Conservation (phyloP, 371 early-diverging fungal species). For the Mortierella sp. region DNA sequence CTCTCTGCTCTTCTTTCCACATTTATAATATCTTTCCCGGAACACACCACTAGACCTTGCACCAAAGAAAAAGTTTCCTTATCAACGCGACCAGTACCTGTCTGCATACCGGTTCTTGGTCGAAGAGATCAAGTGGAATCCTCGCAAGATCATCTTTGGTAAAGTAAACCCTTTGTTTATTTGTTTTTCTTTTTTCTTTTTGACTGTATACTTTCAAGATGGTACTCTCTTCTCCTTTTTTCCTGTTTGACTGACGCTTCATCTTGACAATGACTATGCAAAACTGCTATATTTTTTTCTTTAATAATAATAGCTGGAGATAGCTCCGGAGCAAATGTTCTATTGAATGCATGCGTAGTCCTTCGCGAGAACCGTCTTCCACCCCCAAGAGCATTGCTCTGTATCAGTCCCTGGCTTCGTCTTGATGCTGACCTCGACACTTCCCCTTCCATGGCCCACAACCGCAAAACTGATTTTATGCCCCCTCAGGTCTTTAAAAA, state of each 20-base stretch:
- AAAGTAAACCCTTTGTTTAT: background rate
- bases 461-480: constrained; percentile 48
- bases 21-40: background rate
- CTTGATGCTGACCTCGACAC: constrained; percentile 34
- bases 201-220: too few species aligned
- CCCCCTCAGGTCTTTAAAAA: constrained; percentile 52
- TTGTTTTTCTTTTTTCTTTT: background rate
- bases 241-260: background rate
- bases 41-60: background rate
- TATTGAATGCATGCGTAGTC: constrained; percentile 43
- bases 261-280: too few species aligned
- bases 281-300: too few species aligned
- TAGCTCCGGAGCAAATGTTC: constrained; percentile 39
- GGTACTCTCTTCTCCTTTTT: background rate
- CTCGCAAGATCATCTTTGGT: constrained; percentile 52
- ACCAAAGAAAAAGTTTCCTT: constrained; percentile 42
- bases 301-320: constrained; percentile 35
- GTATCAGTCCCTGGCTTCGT: constrained; percentile 51
- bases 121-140: constrained; percentile 49
- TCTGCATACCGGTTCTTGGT: constrained; percentile 50
- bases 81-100: constrained; percentile 46
- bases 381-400: constrained; percentile 46
- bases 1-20: background rate
- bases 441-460: constrained; percentile 51
- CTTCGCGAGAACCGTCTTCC: constrained; percentile 39